Conservation (phyloP, 805 yeast species). For the Ogataea siamensis region DNA sequence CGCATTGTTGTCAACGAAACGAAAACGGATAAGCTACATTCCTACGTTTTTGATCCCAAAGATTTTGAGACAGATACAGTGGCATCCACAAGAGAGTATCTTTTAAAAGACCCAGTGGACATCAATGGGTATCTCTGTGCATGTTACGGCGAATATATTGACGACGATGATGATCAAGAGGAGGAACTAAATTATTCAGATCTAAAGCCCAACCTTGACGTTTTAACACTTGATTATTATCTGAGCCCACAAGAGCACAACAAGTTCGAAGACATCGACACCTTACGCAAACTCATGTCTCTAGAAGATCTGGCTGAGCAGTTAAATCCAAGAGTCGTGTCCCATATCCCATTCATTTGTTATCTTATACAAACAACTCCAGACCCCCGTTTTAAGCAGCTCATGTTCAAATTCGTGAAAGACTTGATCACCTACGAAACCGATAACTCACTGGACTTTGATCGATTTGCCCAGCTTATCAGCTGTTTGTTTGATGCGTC, state of each 20-base stretch:
- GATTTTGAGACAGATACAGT: conserved; percentile 14
- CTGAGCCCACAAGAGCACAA: conserved; percentile 1
- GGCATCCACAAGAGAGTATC: conserved; percentile 8
- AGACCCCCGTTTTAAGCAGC: conserved; percentile 13
- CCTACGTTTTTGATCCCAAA: conserved; percentile 13
- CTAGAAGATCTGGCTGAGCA: conserved; percentile 16
- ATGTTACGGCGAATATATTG: conserved; percentile 13
- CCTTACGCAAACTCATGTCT: conserved; percentile 14
- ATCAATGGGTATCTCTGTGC: conserved; percentile 12
- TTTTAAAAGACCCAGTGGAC: conserved; percentile 15
- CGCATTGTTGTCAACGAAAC: conserved; percentile 17
- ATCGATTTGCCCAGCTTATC: conserved; percentile 13
- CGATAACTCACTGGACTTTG: conserved; percentile 16
- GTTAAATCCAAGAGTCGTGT: conserved; percentile 11
- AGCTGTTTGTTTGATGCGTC: conserved; percentile 13
- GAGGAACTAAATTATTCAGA: conserved; percentile 9
- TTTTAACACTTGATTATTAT: conserved; percentile 11
- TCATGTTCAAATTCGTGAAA: conserved; percentile 17
- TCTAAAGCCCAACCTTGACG: conserved; percentile 13
- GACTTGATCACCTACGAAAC: conserved; percentile 22
- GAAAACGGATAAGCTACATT: conserved; percentile 3
- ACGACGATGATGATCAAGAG: conserved; percentile 8
- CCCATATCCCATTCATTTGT: conserved; percentile 12
- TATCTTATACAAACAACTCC: conserved; percentile 13
- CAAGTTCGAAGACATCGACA: conserved; percentile 13